Conservation (phyloP, 345 rosid species). For the Limnanthes douglasii region DNA sequence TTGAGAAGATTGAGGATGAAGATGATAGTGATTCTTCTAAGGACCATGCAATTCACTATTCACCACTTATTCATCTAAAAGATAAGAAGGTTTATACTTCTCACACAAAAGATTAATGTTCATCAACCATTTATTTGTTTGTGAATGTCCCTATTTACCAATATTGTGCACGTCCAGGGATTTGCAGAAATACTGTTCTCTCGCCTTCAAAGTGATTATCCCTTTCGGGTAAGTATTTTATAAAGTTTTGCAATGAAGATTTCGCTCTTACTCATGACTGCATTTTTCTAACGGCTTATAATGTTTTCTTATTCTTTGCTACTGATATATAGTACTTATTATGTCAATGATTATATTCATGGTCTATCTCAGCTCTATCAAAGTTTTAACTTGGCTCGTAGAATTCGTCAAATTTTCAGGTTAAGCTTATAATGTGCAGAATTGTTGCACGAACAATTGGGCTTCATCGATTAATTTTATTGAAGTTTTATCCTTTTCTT, state of each 20-base stretch:
- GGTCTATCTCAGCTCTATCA: no score
- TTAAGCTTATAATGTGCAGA: conserved; percentile 85
- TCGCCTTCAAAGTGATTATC: conserved; percentile 82
- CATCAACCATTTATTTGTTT: no score
- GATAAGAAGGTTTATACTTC: conserved; percentile 84
- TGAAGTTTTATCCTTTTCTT: conserved; percentile 65
- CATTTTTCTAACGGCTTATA: neutral
- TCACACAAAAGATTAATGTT: no score
- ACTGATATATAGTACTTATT: no score
- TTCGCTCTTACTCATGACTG: neutral
- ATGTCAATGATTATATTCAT: no score
- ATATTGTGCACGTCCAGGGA: no score
- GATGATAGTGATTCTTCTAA: conserved; percentile 57
- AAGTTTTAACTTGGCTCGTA: no score
- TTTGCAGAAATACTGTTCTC: conserved; percentile 74
- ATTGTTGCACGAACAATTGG: conserved; percentile 84
- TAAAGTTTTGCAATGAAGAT: neutral
- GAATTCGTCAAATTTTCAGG: no score
- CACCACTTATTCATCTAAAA: conserved; percentile 73
- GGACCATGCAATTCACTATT: conserved; percentile 40
- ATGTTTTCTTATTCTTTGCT: no score
- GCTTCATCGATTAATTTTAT: conserved; percentile 65
- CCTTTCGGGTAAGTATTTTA: conserved; percentile 46
- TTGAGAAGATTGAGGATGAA: conserved; percentile 63
- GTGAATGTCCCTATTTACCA: no score